Base-by-base conservation (phyloP, 257 asterid species). In the Primulina huaijiensis region DNA sequence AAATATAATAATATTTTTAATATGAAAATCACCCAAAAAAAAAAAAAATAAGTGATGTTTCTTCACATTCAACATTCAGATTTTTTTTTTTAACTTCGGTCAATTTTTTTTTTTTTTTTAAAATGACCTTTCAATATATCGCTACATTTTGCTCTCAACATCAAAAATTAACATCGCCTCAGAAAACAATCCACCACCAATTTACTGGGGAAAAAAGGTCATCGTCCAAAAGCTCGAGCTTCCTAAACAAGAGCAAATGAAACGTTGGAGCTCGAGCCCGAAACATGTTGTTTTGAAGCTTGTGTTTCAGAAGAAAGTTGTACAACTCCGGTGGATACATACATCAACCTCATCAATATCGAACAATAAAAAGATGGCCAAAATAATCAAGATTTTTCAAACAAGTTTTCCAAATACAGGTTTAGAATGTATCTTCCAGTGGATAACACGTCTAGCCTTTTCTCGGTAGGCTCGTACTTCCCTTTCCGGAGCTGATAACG, bases 401-500 rank as follows among this genome's bases (percentile, higher is more conserved):
- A 86, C 85, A 92, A 77, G 79, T 69, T 84, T 70, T 92, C 96
- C 59, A 90, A 83, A 77, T 88, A 90, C 89, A 92, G 78, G 76
- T 92, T 88, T 71, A 92, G 66, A 33, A 92, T 86, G 85, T 93
- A 89, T 80, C 98, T 87, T 72, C 96, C 95, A 3, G 94, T 84
- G 10, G 98, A 90, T 70, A 87, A 74, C 58, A 93, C 97, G 79
- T 93, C 98, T 31, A 93, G 96, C 72, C 93, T 81, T 76, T 85
- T 90, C 85, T 93, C 98, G 5, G 90, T 85, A 43, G 96, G 95
- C 67, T 92, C 97, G 56, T 90, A 92, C 75, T 90, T 93, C 64
- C 98, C 98, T 85, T 83, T 93, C 20, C 98, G 82, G 67, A 93
- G 96, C 85, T 92, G 92, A 80, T 90, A 93, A 56, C 96, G 90